These are phyloP conservation scores for Chytridium lagenaria DNA, from an alignment of 371 early-diverging fungal genomes.

Conservation along the genomic window DNA sequence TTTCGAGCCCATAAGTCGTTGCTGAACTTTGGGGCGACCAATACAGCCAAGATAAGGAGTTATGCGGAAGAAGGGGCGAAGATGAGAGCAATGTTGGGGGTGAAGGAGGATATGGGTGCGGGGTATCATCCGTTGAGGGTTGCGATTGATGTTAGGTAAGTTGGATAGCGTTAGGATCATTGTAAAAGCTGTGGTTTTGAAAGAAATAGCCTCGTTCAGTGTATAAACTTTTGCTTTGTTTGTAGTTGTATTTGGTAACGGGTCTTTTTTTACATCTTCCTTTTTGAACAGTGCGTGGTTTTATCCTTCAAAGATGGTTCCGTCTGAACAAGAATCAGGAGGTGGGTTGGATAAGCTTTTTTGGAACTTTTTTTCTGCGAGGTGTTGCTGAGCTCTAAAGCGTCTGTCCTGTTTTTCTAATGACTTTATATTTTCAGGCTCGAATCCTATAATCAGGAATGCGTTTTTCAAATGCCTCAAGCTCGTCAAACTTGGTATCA, in stretches of 20 bases:
- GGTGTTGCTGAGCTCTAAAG: too few relatives aligned
- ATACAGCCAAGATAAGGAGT: background rate
- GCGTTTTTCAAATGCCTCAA: constrained; percentile 6
- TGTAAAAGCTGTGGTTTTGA: too few relatives aligned
- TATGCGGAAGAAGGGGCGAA: background rate
- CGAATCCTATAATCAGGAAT: background rate
- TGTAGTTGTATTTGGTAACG: background rate
- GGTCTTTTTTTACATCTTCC: background rate
- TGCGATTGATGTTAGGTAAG: constrained; percentile 15
- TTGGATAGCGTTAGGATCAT: too few relatives aligned
- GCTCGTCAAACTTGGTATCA: background rate
- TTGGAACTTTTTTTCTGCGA: background rate
- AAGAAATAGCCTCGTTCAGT: too few relatives aligned
- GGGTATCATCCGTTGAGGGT: constrained; percentile 15
- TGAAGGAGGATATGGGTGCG: background rate
- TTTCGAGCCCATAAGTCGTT: too few relatives aligned
- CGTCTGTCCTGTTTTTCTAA: background rate
- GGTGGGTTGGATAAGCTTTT: background rate
- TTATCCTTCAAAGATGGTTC: background rate
- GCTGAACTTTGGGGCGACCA: background rate
- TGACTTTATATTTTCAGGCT: background rate
- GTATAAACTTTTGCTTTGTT: background rate
- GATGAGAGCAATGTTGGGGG: background rate
- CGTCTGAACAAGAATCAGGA: too few relatives aligned
- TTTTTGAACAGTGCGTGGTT: constrained; percentile 7